These are phyloP conservation scores for Cyamopsis tetragonoloba DNA, from an alignment of 306 rosid genomes.

Conservation along the genomic window DNA sequence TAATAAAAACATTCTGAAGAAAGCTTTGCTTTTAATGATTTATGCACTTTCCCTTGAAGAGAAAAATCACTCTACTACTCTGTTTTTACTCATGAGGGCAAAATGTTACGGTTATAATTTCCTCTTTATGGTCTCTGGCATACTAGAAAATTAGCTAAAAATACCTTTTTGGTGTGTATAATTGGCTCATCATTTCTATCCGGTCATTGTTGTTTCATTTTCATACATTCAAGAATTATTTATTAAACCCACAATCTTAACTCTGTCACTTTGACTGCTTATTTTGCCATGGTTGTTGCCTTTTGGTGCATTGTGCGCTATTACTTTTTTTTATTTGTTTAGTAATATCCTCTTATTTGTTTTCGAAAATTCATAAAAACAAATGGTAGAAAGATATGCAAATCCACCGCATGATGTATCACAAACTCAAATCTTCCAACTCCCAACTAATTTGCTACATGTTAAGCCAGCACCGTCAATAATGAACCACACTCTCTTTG, in stretches of 20 bases:
- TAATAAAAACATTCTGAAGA: no score
- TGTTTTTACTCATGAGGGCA: no score
- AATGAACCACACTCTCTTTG: not conserved
- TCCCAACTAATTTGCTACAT: not conserved
- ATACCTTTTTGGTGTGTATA: not conserved
- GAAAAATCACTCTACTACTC: no score
- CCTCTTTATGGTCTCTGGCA: not conserved
- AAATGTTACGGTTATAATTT: no score
- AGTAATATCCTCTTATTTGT: no score
- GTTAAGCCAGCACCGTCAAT: conserved; percentile 9
- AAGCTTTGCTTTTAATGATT: no score
- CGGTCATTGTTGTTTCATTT: not conserved
- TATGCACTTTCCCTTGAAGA: no score
- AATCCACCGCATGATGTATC: conserved; percentile 6
- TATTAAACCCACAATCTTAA: not conserved
- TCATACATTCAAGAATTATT: not conserved
- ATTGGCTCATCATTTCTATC: conserved; percentile 15
- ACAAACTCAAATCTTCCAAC: not conserved
- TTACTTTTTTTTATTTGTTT: no score
- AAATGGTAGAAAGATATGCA: conserved; percentile 1
- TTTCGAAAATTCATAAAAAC: no score
- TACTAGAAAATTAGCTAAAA: not conserved
- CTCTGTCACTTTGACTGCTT: not conserved
- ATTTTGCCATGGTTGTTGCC: not conserved
- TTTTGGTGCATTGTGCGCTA: not conserved